Evolutionary conservation across 2,329 filamentous ascomycete genomes (phyloP), one percentile per base, ranked within the genome.

Genomic region (Ophiostoma sp.): DNA sequence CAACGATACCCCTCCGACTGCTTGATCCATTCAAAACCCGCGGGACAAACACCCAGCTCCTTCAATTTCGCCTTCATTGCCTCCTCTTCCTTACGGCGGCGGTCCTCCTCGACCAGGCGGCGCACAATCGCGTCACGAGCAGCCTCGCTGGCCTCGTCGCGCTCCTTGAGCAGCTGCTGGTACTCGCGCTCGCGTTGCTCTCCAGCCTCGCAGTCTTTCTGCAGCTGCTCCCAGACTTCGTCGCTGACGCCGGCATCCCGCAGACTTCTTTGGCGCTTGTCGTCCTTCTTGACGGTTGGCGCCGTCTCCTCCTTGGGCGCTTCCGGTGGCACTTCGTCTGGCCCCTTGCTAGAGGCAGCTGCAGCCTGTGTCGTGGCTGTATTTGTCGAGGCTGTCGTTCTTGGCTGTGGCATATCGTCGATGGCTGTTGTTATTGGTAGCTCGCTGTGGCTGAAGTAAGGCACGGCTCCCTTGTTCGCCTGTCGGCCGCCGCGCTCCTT

Each of bases 231-330:
- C 88, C 88, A 91, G 0, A 85, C 77, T 5, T 77, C 83, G 64
- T 90, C 86, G 7, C 80, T 83, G 0, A 90, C 87, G 0, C 84
- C 84, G 0, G 79, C 75, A 69, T 90, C 88, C 9, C 87, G 81
- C 4, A 72, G 4, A 4, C 36, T 55, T 6, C 3, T 16, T 12
- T 38, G 45, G 38, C 9, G 2, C 9, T 16, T 2, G 11, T 36
- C 63, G 3, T 38, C 63, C 6, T 4, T 36, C n/a, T 47, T 14
- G n/a, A 12, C 18, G 1, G 27, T 45, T n/a, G 7, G 12, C 16
- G n/a, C 41, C 36, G 8, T 14, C 27, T 41, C 40, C 42, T 41
- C 40, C 42, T 41, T 42, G 36, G 14, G 27, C 42, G 5, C 18
- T 16, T 41, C 9, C 7, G 16, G 16, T 16, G n/a, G 16, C 7